A percentile compares a stretch with the other conserved stretches of the same genome.
Evolutionary conservation across 1,284 basidiomycete species (phyloP).

Genomic region (Fereydounia khargensis): DNA sequence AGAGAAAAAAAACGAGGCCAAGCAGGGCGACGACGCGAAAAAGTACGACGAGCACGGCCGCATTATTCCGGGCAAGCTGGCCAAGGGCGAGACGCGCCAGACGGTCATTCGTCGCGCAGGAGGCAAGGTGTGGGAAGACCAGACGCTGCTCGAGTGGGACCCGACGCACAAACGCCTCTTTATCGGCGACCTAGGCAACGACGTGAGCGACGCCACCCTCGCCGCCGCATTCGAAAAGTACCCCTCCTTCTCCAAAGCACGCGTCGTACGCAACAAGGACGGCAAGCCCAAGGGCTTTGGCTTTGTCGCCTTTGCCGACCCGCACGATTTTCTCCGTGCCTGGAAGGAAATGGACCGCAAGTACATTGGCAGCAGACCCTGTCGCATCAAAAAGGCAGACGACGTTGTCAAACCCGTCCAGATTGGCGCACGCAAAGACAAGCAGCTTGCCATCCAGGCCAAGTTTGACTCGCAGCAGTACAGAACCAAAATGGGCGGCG

Average conservation of each 20-base stretch:
- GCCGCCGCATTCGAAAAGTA: constrained; percentile 86
- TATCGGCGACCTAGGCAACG: constrained; percentile 96
- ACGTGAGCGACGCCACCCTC: constrained; percentile 91
- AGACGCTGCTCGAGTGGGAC: constrained; percentile 95
- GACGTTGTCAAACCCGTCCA: constrained; percentile 43
- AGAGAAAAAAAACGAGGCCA: too few relatives aligned
- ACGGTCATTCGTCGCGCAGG: constrained; percentile 92
- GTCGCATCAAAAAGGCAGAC: constrained; percentile 51
- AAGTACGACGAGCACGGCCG: constrained; percentile 19
- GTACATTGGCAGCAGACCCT: constrained; percentile 53
- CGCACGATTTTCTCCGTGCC: constrained; percentile 94
- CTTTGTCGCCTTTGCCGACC: constrained; percentile 96
- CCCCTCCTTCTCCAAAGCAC: constrained; percentile 85
- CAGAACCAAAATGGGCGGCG: constrained; percentile 52
- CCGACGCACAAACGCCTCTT: constrained; percentile 59
- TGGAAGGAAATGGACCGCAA: constrained; percentile 99
- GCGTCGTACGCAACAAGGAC: constrained; percentile 82
- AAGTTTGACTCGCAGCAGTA: constrained; percentile 38
- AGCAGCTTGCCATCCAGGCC: constrained; percentile 39
- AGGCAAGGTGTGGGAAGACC: constrained; percentile 97
- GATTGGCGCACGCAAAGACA: constrained; percentile 54
- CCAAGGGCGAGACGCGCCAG: constrained; percentile 84
- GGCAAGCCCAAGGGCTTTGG: constrained; percentile 86
- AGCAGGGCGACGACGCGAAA: constrained; percentile 2
- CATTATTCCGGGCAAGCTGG: constrained; percentile 56